Percentiles rank a stretch among this genome's conserved stretches.
phyloP scores from a whole-genome alignment of 129 eudicot species.

The Helianthus tuberosus region DNA sequence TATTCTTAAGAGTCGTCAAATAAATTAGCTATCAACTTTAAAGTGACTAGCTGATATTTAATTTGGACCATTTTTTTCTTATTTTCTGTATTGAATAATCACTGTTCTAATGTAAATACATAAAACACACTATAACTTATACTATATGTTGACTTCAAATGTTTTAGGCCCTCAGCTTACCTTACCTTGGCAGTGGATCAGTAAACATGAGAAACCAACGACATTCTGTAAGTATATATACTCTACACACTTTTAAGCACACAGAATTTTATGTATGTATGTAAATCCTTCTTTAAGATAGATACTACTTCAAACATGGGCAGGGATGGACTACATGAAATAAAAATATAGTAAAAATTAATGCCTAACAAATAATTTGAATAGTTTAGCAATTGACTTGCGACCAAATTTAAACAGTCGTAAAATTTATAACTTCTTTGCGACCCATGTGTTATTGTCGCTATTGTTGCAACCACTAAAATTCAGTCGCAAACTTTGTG shows the following conservation, averaged over 20 bases:
- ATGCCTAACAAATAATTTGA: neutral
- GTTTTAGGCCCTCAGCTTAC: conserved; percentile 87
- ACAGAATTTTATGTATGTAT: neutral
- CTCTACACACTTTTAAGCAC: neutral
- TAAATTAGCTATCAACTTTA: neutral
- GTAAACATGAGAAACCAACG: conserved; percentile 55
- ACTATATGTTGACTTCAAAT: neutral
- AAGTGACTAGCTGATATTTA: neutral
- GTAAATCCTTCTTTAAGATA: neutral
- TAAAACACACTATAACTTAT: neutral
- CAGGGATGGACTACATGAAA: neutral
- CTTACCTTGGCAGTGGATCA: conserved; percentile 75
- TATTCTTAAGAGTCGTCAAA: conserved; percentile 3
- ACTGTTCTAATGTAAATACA: neutral
- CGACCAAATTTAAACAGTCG: too few species aligned
- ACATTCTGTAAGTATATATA: conserved; percentile 45
- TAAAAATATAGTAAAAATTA: neutral
- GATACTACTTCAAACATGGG: neutral
- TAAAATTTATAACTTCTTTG: too few species aligned
- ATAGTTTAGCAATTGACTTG: too few species aligned
- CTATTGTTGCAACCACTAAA: too few species aligned
- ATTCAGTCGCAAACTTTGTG: too few species aligned
- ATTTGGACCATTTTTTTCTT: neutral
- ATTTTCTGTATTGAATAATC: neutral
- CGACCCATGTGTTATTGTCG: too few species aligned